Percentiles rank a stretch among this genome's conserved stretches.
Conservation (phyloP, 2,329 filamentous ascomycete species). For the Aspergillus puulaauensis region DNA sequence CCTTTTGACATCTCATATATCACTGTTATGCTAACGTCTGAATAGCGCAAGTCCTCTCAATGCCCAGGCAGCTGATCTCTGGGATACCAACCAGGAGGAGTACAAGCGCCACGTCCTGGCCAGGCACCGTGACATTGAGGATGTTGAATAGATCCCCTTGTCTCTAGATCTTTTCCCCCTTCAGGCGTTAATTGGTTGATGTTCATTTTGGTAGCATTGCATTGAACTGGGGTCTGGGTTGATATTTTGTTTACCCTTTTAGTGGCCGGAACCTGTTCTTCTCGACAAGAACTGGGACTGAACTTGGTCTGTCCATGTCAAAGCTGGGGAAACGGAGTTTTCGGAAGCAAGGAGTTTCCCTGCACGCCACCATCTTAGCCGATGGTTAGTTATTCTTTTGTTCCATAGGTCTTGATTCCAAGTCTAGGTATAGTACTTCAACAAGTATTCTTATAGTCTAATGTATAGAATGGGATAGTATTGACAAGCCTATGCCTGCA, state of each 20-base stretch:
- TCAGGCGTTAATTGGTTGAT: slow-evolving; percentile 9
- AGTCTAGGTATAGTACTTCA: slow-evolving; percentile 3
- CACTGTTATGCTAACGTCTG: slow-evolving; percentile 9
- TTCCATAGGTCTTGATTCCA: slow-evolving; percentile 2
- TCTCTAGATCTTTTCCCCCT: slow-evolving; percentile 5
- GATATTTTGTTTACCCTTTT: slow-evolving; percentile 8
- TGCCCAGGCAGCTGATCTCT: slow-evolving; percentile 91
- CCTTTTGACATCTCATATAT: background rate
- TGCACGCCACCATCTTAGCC: background rate
- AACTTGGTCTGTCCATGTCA: background rate
- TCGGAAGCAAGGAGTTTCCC: slow-evolving; percentile 1
- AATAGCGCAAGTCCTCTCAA: slow-evolving; percentile 86
- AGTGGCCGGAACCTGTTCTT: background rate
- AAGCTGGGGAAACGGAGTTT: slow-evolving; percentile 8
- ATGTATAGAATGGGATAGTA: background rate
- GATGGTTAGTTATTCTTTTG: background rate
- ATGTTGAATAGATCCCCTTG: slow-evolving; percentile 34
- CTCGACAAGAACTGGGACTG: background rate
- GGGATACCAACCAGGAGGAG: slow-evolving; percentile 83
- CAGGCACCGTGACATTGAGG: slow-evolving; percentile 59
- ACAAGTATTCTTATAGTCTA: background rate
- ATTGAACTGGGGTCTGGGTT: slow-evolving; percentile 16
- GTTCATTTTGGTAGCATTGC: slow-evolving; percentile 15
- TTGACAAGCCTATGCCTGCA: background rate
- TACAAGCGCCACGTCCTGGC: slow-evolving; percentile 76